A percentile compares a stretch with the other conserved stretches of the same genome.
Conservation (phyloP, 2,329 filamentous ascomycete genomes). For the Xylariaceae sp. region DNA sequence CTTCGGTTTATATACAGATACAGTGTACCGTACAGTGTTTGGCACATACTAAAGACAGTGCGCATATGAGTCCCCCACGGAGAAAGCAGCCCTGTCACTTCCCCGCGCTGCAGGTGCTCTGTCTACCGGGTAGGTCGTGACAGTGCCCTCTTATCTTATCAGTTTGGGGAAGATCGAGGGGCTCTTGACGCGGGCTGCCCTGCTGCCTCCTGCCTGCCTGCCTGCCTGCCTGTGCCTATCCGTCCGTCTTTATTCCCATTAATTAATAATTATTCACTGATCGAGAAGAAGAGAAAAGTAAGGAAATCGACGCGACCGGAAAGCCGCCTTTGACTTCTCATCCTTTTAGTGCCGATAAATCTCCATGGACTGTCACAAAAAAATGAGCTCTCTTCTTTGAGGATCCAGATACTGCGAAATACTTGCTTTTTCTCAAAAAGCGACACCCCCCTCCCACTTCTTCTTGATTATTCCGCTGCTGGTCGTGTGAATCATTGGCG, state of each 20-base stretch:
- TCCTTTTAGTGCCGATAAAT: slow-evolving; percentile 10
- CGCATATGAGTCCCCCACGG: neutral
- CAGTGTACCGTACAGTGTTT: neutral
- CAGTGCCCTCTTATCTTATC: slow-evolving; percentile 17
- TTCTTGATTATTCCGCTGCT: slow-evolving; percentile 13
- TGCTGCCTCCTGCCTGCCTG: slow-evolving; percentile 16
- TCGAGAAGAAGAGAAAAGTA: slow-evolving; percentile 10
- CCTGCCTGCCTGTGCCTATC: slow-evolving; percentile 1
- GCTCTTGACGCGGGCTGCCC: slow-evolving; percentile 19
- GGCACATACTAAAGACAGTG: neutral
- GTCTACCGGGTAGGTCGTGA: too few species aligned
- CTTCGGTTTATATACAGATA: too few species aligned
- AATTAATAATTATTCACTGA: slow-evolving; percentile 14
- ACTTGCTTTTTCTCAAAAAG: too few species aligned
- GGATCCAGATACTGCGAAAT: slow-evolving; percentile 11
- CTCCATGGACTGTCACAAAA: slow-evolving; percentile 18
- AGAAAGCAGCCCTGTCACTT: neutral
- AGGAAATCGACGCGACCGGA: slow-evolving; percentile 26
- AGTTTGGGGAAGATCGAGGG: neutral
- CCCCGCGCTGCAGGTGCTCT: neutral
- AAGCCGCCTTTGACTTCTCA: slow-evolving; percentile 23
- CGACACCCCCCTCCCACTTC: too few species aligned
- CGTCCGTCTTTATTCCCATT: slow-evolving; percentile 21
- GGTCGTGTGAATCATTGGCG: slow-evolving; percentile 11
- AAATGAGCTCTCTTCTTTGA: slow-evolving; percentile 29